Percentiles rank a stretch among this genome's conserved stretches.
phyloP scores from a whole-genome alignment of 1,139 yeast species.

The Saccharomycopsis hybrid region DNA sequence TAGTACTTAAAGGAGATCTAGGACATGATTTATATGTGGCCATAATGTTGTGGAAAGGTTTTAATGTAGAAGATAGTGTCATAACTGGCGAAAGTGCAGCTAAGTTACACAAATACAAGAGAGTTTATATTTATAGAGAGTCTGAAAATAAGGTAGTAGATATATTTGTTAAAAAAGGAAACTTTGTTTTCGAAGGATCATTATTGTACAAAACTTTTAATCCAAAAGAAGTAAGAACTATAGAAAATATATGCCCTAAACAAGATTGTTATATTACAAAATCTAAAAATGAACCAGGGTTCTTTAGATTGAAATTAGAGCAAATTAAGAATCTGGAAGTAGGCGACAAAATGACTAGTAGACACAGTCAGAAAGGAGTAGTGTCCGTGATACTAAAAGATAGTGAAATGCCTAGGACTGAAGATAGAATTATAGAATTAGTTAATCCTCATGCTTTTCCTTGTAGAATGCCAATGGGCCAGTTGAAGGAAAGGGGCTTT shows the following conservation, averaged over 20 bases:
- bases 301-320: background rate
- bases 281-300: background rate
- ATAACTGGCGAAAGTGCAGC: background rate
- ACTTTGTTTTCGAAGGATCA: background rate
- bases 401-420: background rate
- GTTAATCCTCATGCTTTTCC: background rate
- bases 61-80: background rate
- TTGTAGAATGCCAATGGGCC: background rate
- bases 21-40: background rate
- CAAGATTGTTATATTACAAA: background rate
- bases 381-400: background rate
- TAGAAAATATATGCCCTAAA: background rate
- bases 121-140: background rate
- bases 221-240: background rate
- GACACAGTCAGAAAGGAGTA: background rate
- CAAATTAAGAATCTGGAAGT: background rate
- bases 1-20: background rate
- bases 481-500: background rate
- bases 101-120: background rate
- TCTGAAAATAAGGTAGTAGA: background rate
- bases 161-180: background rate
- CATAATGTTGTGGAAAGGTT: background rate
- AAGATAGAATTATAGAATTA: background rate
- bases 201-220: too few species aligned
- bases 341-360: background rate